Conservation (phyloP, 306 rosid genomes). For the Potentilla sterilis region DNA sequence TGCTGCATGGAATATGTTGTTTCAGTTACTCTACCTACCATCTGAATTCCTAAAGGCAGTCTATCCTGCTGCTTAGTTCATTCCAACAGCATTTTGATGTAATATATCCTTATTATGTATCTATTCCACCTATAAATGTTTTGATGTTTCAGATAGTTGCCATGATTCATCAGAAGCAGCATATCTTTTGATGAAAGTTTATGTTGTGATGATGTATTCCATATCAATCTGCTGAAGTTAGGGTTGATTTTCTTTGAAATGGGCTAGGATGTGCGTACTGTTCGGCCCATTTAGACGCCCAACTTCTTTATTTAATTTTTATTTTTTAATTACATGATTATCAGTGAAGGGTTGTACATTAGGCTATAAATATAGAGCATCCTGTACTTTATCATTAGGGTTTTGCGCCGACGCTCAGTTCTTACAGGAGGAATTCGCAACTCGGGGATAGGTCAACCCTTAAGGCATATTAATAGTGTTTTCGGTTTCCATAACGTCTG, state of each 20-base stretch:
- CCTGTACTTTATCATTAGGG: not conserved
- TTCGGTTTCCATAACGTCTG: no score
- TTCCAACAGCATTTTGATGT: not conserved
- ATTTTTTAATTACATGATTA: not conserved
- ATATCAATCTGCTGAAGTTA: not conserved
- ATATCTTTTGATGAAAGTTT: not conserved
- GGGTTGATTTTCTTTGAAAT: not conserved
- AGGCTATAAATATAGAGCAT: not conserved
- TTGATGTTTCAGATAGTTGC: not conserved
- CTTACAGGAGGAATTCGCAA: not conserved
- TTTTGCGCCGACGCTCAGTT: not conserved
- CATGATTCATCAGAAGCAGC: not conserved
- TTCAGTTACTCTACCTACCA: not conserved
- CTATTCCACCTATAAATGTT: not conserved
- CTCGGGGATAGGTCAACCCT: no score
- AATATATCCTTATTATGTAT: not conserved
- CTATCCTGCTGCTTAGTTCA: not conserved
- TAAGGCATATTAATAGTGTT: no score
- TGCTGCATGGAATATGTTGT: not conserved
- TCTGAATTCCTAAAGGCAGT: not conserved
- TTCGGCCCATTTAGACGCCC: not conserved
- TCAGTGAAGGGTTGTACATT: not conserved
- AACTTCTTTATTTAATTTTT: not conserved
- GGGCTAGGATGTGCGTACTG: not conserved
- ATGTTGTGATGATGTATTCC: not conserved